Conservation (phyloP, 768 basidiomycete species). For the Nidularia pulvinata region DNA sequence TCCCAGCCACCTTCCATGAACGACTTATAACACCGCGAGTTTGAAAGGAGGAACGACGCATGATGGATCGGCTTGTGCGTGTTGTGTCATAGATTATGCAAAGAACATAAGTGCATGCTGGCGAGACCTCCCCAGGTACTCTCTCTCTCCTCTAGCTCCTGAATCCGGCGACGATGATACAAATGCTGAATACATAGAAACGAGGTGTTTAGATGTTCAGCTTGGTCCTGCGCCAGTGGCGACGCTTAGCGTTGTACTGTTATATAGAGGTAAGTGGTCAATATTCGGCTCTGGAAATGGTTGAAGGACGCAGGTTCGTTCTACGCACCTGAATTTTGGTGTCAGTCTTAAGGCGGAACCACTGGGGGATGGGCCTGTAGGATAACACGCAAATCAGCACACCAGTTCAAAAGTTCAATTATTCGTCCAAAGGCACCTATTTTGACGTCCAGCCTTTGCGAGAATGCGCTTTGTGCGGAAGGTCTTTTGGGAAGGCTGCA, state of each 20-base stretch:
- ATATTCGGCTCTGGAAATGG: not conserved
- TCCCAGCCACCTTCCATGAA: too few species aligned
- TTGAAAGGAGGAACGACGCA: too few species aligned
- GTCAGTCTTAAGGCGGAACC: constrained; percentile 98
- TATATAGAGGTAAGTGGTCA: constrained; percentile 6
- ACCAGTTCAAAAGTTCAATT: not conserved
- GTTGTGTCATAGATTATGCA: too few species aligned
- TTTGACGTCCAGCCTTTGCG: constrained; percentile 95
- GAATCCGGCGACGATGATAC: too few species aligned
- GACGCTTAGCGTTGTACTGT: constrained; percentile 93
- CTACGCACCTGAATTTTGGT: constrained; percentile 85
- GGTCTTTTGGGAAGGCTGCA: constrained; percentile 97
- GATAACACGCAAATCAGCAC: constrained; percentile 3
- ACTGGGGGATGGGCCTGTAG: constrained; percentile 92
- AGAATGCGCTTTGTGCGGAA: constrained; percentile 98
- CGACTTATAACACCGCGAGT: too few species aligned
- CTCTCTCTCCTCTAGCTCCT: too few species aligned
- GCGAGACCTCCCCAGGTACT: too few species aligned
- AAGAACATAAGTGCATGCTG: too few species aligned
- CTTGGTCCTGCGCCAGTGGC: constrained; percentile 99
- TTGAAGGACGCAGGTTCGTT: not conserved
- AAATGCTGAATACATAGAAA: not conserved
- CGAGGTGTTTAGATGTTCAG: constrained; percentile 77
- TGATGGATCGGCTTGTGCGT: too few species aligned
- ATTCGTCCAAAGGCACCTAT: constrained; percentile 60